Base-by-base conservation (phyloP, 2,329 filamentous ascomycete species). In the Graphilbum sp. region DNA sequence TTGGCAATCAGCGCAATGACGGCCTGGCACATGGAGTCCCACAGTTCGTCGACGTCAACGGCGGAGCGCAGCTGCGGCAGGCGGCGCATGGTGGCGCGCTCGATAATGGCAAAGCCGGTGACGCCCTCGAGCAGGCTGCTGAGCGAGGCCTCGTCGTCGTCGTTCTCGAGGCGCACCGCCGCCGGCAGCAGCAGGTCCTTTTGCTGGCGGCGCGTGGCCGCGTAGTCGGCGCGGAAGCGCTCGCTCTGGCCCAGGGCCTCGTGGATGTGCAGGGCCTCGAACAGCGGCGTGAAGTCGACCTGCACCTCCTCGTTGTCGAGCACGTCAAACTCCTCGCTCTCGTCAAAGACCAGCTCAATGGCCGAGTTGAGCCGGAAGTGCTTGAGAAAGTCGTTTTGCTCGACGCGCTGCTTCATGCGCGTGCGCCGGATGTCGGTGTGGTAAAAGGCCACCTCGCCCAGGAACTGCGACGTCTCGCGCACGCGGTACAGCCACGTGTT, bases 401-500 rank as follows among this genome's bases (percentile, higher is more conserved):
- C 81, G 9, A 80, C 72, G 17, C 90, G 73, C 50, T 92, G 79
- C 53, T 86, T 81, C 51, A 93, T 85, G 36, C 88, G 72, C 19
- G 75, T 73, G 45, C 88, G 73, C 33, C 90, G 75, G 53, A 92
- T 72, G 49, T 95, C 82, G 0, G 90, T 98, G 52, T 96, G 86
- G 52, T 92, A 96, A 53, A 98, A 92, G 4, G 90, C 87, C 7
- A 98, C 84, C 55, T 98, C 90, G 5, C 90, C 90, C 8, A 98
- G 62, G 45, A 94, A 95, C 49, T 95, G 88, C 2, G 90, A 95
- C 16, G 86, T 93, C 57, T 98, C 90, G 50, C 90, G 77, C 45
- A 98, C 93, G 18, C 84, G 78, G 52, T 81, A 98, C 10, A 98
- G 66, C 90, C 90, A 98, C 1, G 86, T 95, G 53, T 96, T 96